Percentiles rank a stretch among this genome's conserved stretches.
phyloP scores from a whole-genome alignment of 2,329 filamentous ascomycete species.

The Cladosporium sp. region DNA sequence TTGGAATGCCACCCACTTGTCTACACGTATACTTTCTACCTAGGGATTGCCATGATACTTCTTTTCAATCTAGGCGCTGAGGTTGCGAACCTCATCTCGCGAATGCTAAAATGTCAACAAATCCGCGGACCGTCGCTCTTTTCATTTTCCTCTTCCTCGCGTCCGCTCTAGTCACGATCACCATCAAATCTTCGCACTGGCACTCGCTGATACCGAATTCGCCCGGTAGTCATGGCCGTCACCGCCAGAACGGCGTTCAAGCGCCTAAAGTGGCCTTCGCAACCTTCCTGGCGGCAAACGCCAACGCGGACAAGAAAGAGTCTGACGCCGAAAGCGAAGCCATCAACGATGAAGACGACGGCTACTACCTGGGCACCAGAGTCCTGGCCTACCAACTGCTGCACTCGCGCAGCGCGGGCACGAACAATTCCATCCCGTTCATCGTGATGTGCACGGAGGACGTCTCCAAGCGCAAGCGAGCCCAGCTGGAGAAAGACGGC shows the following conservation, averaged over 20 bases:
- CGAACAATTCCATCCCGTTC: slow-evolving; percentile 40
- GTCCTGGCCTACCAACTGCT: slow-evolving; percentile 42
- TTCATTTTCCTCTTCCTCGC: slow-evolving; percentile 38
- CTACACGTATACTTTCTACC: background rate
- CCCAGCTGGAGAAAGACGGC: slow-evolving; percentile 38
- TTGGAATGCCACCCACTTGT: background rate
- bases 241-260: slow-evolving; percentile 22
- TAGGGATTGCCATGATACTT: background rate
- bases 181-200: slow-evolving; percentile 26
- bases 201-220: slow-evolving; percentile 26
- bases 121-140: slow-evolving; percentile 33
- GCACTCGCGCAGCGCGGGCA: slow-evolving; percentile 37
- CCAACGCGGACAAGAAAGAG: slow-evolving; percentile 22
- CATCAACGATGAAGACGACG: slow-evolving; percentile 35
- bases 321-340: slow-evolving; percentile 28
- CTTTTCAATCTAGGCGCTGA: background rate
- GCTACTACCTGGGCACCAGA: slow-evolving; percentile 38
- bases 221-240: slow-evolving; percentile 6
- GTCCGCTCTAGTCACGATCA: slow-evolving; percentile 37
- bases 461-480: slow-evolving; percentile 37
- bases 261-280: slow-evolving; percentile 40
- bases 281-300: slow-evolving; percentile 38
- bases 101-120: slow-evolving; percentile 18
- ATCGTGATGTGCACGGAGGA: slow-evolving; percentile 40
- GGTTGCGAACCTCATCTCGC: background rate